These are phyloP conservation scores for Pseudocercospora fuligena DNA, from an alignment of 2,329 filamentous ascomycete genomes.

Conservation along the genomic window DNA sequence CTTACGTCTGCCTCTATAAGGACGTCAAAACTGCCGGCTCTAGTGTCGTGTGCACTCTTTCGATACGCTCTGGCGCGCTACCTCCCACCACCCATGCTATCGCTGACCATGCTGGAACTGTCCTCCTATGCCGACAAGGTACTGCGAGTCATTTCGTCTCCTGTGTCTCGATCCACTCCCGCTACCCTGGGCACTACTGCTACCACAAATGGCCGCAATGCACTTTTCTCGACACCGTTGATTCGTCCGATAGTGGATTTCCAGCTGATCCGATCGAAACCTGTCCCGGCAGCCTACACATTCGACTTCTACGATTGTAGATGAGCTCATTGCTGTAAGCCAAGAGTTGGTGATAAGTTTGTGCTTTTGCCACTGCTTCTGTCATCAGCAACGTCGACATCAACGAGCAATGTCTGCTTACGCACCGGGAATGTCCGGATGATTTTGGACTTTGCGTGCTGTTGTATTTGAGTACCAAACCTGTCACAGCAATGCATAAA, in stretches of 20 bases:
- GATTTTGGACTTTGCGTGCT: too few species aligned
- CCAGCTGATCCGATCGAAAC: not conserved
- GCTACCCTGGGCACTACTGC: too few species aligned
- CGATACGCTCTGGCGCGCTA: not conserved
- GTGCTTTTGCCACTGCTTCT: not conserved
- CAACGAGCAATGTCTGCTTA: too few species aligned
- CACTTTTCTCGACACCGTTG: not conserved
- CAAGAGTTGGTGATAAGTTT: too few species aligned
- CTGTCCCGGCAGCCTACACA: not conserved
- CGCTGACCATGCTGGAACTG: not conserved
- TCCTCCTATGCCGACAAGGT: not conserved
- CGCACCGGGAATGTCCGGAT: too few species aligned
- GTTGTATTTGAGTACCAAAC: too few species aligned
- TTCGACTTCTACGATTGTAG: not conserved
- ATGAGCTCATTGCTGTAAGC: not conserved
- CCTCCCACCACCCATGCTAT: not conserved
- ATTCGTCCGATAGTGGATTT: not conserved
- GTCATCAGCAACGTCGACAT: too few species aligned
- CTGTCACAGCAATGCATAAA: too few species aligned
- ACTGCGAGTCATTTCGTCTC: too few species aligned
- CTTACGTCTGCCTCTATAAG: not conserved
- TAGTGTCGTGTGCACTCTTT: not conserved
- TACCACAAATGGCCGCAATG: not conserved
- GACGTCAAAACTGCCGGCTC: not conserved
- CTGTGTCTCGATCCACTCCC: too few species aligned